Conservation (phyloP, 306 rosid genomes). For the Oxytropis ochrocephala region DNA sequence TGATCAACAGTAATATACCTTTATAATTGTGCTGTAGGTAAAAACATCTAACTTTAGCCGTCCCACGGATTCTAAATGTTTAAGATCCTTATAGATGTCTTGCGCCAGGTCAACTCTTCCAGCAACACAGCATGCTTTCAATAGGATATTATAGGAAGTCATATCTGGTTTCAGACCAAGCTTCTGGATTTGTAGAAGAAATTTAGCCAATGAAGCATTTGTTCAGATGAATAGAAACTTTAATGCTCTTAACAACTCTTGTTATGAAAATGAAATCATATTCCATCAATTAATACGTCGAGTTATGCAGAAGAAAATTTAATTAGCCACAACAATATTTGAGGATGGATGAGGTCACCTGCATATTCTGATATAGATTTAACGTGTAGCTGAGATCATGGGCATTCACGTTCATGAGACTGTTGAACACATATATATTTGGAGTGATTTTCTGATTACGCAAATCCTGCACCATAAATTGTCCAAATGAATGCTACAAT, state of each 20-base stretch:
- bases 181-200: constrained; percentile 49
- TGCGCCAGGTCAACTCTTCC: constrained; percentile 93
- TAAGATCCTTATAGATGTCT: constrained; percentile 74
- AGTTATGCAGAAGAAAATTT: constrained; percentile 15
- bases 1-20: constrained; percentile 43
- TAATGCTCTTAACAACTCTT: constrained; percentile 17
- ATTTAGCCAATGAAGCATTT: constrained; percentile 12
- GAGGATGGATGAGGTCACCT: constrained; percentile 36
- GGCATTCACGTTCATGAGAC: constrained; percentile 92
- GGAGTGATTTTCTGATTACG: constrained; percentile 73
- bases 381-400: constrained; percentile 72
- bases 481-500: constrained; percentile 14
- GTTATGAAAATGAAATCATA: constrained; percentile 19
- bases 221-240: constrained; percentile 20
- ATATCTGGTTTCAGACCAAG: constrained; percentile 63
- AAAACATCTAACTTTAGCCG: constrained; percentile 79
- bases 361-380: constrained; percentile 57
- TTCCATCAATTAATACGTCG: constrained; percentile 19
- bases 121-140: constrained; percentile 86
- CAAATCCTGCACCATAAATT: constrained; percentile 61
- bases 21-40: constrained; percentile 94
- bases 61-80: constrained; percentile 70
- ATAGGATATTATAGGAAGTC: constrained; percentile 86
- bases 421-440: constrained; percentile 80
- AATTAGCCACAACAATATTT: constrained; percentile 1